Conservation (phyloP, 179 eudicot species). For the Drosera spatulata region DNA sequence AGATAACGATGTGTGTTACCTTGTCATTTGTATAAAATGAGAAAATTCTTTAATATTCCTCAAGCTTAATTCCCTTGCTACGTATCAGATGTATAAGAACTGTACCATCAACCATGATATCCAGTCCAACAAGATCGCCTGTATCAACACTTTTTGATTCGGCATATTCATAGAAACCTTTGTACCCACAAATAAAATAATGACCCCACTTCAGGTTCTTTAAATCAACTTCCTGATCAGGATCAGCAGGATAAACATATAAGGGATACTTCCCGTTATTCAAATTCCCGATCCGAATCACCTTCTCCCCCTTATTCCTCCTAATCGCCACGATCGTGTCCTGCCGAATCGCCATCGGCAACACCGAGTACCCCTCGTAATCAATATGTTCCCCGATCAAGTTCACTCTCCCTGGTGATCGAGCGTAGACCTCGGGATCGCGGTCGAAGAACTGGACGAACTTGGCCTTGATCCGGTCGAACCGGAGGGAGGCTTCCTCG, state of each 20-base stretch:
- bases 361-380: conserved; percentile 91
- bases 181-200: conserved; percentile 96
- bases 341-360: conserved; percentile 94
- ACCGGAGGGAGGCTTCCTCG: conserved; percentile 61
- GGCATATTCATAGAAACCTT: conserved; percentile 76
- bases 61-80: too few species aligned
- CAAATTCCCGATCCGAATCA: conserved; percentile 61
- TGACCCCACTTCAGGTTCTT: conserved; percentile 97
- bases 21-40: too few species aligned
- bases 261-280: conserved; percentile 52
- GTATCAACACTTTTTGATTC: conserved; percentile 66
- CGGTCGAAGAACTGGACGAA: conserved; percentile 50
- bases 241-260: conserved; percentile 82
- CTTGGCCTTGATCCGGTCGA: conserved; percentile 48
- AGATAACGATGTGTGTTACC: too few species aligned
- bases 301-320: conserved; percentile 39
- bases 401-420: conserved; percentile 93
- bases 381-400: conserved; percentile 94
- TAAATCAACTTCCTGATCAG: conserved; percentile 83
- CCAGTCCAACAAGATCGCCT: conserved; percentile 76
- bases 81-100: too few species aligned
- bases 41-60: too few species aligned
- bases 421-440: conserved; percentile 56
- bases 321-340: conserved; percentile 82
- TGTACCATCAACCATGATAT: conserved; percentile 86